Conservation (phyloP, 164 flowering plant species). For the Warburgia ugandensis region DNA sequence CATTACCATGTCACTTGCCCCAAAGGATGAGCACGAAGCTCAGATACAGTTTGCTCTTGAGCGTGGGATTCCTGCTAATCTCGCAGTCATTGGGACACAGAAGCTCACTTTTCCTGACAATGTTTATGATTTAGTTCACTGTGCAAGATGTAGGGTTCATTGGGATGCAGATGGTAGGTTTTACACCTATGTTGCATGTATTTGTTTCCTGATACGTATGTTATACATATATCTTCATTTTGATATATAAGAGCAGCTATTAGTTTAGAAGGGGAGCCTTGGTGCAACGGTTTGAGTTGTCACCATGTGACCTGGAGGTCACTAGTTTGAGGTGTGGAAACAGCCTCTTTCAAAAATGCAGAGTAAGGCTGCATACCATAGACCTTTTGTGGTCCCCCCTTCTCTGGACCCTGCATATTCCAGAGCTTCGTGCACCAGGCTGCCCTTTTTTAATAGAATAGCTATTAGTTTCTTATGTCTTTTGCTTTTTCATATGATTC, state of each 20-base stretch:
- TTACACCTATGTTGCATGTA: background rate
- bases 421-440: too few relatives aligned
- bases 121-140: constrained; percentile 77
- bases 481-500: too few relatives aligned
- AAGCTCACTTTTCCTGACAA: constrained; percentile 66
- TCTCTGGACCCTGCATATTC: too few relatives aligned
- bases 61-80: constrained; percentile 88
- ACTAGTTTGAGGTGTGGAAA: too few relatives aligned
- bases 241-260: background rate
- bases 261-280: too few relatives aligned
- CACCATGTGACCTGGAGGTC: too few relatives aligned
- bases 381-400: too few relatives aligned
- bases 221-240: background rate
- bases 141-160: constrained; percentile 92
- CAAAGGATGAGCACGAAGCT: constrained; percentile 97
- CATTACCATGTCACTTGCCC: constrained; percentile 90
- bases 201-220: background rate
- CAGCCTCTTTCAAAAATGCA: too few relatives aligned
- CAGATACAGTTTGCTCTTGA: constrained; percentile 98
- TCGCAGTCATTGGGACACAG: constrained; percentile 82
- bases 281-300: too few relatives aligned
- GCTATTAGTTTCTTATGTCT: too few relatives aligned
- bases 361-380: too few relatives aligned
- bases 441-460: too few relatives aligned
- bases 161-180: constrained; percentile 88